phyloP scores from a whole-genome alignment of 2,329 filamentous ascomycete genomes.

The Ophiosphaerella narmari region DNA sequence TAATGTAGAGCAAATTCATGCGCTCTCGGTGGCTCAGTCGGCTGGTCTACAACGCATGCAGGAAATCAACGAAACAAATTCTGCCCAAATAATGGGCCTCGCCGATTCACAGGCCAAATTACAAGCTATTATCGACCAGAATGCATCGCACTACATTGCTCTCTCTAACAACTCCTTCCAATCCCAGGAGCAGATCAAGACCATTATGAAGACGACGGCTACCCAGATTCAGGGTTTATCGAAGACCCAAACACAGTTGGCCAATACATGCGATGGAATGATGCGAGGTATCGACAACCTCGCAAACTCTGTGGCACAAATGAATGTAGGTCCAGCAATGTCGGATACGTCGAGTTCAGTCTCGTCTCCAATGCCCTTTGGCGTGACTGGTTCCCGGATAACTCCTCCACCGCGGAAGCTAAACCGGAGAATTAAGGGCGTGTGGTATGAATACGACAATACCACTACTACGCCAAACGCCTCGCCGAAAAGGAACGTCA shows the following conservation, averaged over 20 bases:
- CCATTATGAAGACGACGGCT: slow-evolving; percentile 31
- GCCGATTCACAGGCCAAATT: slow-evolving; percentile 38
- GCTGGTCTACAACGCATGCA: slow-evolving; percentile 42
- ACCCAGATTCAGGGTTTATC: slow-evolving; percentile 35
- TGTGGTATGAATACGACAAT: slow-evolving; percentile 45
- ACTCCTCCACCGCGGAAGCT: slow-evolving; percentile 38
- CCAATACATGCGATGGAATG: slow-evolving; percentile 36
- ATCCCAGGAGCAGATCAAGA: slow-evolving; percentile 35
- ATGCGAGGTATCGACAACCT: slow-evolving; percentile 34
- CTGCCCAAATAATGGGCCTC: slow-evolving; percentile 41
- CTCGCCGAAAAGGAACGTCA: slow-evolving; percentile 19
- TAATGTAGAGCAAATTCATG: slow-evolving; percentile 39
- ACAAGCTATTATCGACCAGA: slow-evolving; percentile 36
- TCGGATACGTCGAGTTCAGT: slow-evolving; percentile 22
- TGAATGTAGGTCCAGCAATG: slow-evolving; percentile 10
- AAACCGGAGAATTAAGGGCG: slow-evolving; percentile 40
- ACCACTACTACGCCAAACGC: slow-evolving; percentile 5
- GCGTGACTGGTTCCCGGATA: slow-evolving; percentile 26
- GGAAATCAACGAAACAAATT: slow-evolving; percentile 43
- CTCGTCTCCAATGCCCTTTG: slow-evolving; percentile 12
- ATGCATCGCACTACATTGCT: slow-evolving; percentile 43
- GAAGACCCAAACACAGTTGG: slow-evolving; percentile 33
- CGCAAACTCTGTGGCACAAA: slow-evolving; percentile 19
- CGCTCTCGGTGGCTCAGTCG: slow-evolving; percentile 41
- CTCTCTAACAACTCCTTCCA: slow-evolving; percentile 39